These are phyloP conservation scores for Plantago rigida DNA, from an alignment of 305 asterid genomes.

Conservation along the genomic window DNA sequence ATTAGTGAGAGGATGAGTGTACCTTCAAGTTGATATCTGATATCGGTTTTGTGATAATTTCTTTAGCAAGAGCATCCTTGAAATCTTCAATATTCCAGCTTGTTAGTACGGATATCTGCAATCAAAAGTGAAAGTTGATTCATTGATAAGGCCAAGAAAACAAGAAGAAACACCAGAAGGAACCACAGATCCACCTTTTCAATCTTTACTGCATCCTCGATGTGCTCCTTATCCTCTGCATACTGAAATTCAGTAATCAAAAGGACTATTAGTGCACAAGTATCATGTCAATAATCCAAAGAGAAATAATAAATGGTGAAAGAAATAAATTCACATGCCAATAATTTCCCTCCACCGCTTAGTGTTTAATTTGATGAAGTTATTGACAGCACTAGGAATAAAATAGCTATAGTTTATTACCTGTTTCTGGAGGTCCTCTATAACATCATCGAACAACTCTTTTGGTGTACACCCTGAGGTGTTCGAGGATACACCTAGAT, in stretches of 20 bases:
- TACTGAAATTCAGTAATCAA: slow-evolving; percentile 47
- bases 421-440: slow-evolving; percentile 82
- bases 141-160: slow-evolving; percentile 15
- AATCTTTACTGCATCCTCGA: slow-evolving; percentile 59
- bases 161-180: slow-evolving; percentile 15
- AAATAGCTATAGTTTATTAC: slow-evolving; percentile 26
- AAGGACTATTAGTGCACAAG: not conserved
- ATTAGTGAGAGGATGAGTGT: slow-evolving; percentile 22
- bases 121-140: slow-evolving; percentile 16
- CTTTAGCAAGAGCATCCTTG: slow-evolving; percentile 46
- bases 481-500: slow-evolving; percentile 68
- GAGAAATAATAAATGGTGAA: not conserved
- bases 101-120: slow-evolving; percentile 54
- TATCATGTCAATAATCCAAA: not conserved
- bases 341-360: not conserved
- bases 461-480: slow-evolving; percentile 67
- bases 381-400: not conserved
- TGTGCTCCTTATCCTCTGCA: slow-evolving; percentile 66
- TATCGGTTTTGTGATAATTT: slow-evolving; percentile 35
- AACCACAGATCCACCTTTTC: slow-evolving; percentile 42
- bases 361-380: not conserved
- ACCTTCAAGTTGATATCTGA: slow-evolving; percentile 73
- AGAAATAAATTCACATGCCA: not conserved
- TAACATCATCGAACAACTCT: slow-evolving; percentile 78
- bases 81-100: slow-evolving; percentile 66